These are phyloP conservation scores for Lentinula aciculospora DNA, from an alignment of 768 basidiomycete genomes.

Conservation along the genomic window DNA sequence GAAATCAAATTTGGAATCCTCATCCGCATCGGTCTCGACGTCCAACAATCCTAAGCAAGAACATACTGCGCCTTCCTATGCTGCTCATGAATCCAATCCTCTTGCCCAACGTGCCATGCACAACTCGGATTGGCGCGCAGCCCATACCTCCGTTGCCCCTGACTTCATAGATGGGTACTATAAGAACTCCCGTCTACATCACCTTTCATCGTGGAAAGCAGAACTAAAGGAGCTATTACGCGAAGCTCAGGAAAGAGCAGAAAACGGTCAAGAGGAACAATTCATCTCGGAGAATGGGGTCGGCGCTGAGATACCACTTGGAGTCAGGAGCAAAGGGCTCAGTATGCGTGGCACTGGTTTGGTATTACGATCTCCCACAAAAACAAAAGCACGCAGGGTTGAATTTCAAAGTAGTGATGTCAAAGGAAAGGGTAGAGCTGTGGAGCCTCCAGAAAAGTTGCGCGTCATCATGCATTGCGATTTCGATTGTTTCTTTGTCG, in stretches of 20 bases:
- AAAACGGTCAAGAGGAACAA: conserved; percentile 23
- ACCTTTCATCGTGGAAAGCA: conserved; percentile 87
- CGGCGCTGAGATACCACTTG: conserved; percentile 19
- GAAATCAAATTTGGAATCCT: not conserved
- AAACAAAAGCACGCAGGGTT: conserved; percentile 29
- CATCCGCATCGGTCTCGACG: conserved; percentile 6
- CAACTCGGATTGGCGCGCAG: conserved; percentile 78
- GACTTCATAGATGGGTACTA: conserved; percentile 85
- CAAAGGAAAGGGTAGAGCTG: conserved; percentile 48
- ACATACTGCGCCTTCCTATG: conserved; percentile 56
- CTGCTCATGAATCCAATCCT: conserved; percentile 61
- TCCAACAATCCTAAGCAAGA: conserved; percentile 33
- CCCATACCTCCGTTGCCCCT: conserved; percentile 81
- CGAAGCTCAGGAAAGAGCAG: conserved; percentile 71
- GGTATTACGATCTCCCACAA: conserved; percentile 40
- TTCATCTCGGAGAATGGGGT: conserved; percentile 25
- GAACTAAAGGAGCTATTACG: conserved; percentile 78
- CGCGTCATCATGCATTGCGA: conserved; percentile 88
- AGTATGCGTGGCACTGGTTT: conserved; percentile 53
- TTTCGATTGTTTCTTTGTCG: conserved; percentile 97
- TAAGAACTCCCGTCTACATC: conserved; percentile 88
- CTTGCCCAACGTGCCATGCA: conserved; percentile 77
- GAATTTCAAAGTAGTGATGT: conserved; percentile 26
- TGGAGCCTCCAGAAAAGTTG: conserved; percentile 36
- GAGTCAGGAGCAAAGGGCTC: conserved; percentile 17